Evolutionary conservation across 176 grass and related monocot species (phyloP).

Genomic region (Areca catechu): DNA sequence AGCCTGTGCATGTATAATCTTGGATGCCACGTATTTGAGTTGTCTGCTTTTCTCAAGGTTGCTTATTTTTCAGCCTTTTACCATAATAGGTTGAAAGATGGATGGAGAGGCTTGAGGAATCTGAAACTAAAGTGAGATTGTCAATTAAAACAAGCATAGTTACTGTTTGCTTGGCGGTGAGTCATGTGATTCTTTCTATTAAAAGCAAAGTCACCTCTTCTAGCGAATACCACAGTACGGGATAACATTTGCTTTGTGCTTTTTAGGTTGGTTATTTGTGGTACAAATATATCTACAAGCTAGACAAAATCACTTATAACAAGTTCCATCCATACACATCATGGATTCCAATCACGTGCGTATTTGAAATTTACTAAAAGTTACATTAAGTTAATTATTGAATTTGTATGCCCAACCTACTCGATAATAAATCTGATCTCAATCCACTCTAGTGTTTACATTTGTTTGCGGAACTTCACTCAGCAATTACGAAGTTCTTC

Average conservation of each 20-base stretch:
- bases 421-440: neutral
- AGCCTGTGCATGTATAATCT: too few relatives aligned
- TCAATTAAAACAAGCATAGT: slow-evolving; percentile 37
- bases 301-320: slow-evolving; percentile 69
- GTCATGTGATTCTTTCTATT: slow-evolving; percentile 7
- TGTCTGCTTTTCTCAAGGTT: neutral
- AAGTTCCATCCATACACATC: slow-evolving; percentile 64
- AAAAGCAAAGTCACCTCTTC: too few relatives aligned
- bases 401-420: neutral
- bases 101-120: slow-evolving; percentile 52
- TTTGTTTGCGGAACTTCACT: slow-evolving; percentile 53
- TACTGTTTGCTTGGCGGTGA: slow-evolving; percentile 33
- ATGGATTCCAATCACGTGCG: slow-evolving; percentile 72
- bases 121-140: slow-evolving; percentile 34
- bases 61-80: neutral
- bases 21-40: neutral
- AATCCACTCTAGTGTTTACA: slow-evolving; percentile 42
- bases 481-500: slow-evolving; percentile 49
- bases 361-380: neutral
- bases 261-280: slow-evolving; percentile 49
- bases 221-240: too few relatives aligned
- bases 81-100: slow-evolving; percentile 32
- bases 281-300: slow-evolving; percentile 68
- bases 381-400: neutral
- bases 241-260: neutral